These are phyloP conservation scores for Chlorella sp. DNA, from an alignment of 139 green algal species.

Conservation along the genomic window DNA sequence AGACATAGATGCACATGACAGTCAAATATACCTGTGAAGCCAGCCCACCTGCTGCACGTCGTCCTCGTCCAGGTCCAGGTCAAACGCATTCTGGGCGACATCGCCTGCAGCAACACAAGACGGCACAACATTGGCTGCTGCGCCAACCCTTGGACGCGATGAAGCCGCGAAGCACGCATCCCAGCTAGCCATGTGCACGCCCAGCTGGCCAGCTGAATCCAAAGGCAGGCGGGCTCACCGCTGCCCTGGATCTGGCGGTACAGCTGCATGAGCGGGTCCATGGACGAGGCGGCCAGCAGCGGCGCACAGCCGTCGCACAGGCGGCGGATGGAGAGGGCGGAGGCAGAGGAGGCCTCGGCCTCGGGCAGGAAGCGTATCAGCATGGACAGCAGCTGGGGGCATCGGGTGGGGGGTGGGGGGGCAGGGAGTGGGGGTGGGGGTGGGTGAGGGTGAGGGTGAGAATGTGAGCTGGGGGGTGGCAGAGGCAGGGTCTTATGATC, in stretches of 20 bases:
- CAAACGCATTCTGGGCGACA: constrained; percentile 22
- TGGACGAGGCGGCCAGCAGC: constrained; percentile 46
- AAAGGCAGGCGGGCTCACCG: too few relatives aligned
- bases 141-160: too few relatives aligned
- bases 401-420: too few relatives aligned
- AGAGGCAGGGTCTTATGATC: too few relatives aligned
- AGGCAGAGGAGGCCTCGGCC: constrained; percentile 40
- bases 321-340: constrained; percentile 59
- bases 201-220: too few relatives aligned
- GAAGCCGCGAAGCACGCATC: too few relatives aligned
- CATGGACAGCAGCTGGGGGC: constrained; percentile 60
- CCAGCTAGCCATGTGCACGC: too few relatives aligned
- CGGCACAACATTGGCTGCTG: too few relatives aligned
- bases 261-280: constrained; percentile 64
- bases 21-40: neutral
- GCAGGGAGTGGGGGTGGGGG: neutral
- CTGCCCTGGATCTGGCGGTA: constrained; percentile 63
- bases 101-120: constrained; percentile 1
- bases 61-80: constrained; percentile 56
- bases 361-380: constrained; percentile 43
- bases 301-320: constrained; percentile 67
- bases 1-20: neutral
- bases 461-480: neutral
- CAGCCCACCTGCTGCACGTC: constrained; percentile 56
- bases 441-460: neutral